These are phyloP conservation scores for Anacardium occidentale DNA, from an alignment of 345 rosid species.

Conservation along the genomic window DNA sequence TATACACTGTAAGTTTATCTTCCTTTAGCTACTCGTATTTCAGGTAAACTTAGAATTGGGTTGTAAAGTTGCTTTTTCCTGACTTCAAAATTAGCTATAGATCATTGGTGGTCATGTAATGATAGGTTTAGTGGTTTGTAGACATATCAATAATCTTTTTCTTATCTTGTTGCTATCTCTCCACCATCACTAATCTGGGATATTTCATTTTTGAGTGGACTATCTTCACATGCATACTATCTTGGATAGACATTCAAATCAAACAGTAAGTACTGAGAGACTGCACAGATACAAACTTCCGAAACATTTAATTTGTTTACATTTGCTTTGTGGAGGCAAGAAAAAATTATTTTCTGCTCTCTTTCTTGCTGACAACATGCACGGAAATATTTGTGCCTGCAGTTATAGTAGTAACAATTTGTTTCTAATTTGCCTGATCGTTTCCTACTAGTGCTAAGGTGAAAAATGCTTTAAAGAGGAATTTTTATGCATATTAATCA, in stretches of 20 bases:
- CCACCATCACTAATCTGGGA: background rate
- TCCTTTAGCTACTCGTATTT: background rate
- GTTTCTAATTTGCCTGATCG: too few species aligned
- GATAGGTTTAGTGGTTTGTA: too few species aligned
- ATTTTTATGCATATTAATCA: background rate
- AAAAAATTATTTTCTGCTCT: background rate
- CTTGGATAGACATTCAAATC: too few species aligned
- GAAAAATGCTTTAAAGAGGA: background rate
- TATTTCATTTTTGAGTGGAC: too few species aligned
- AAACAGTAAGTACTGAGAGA: background rate
- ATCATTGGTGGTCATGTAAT: too few species aligned
- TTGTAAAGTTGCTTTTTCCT: background rate
- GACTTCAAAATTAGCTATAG: too few species aligned
- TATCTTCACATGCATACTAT: too few species aligned
- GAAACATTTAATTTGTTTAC: background rate
- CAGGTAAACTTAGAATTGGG: background rate
- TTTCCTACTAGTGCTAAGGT: too few species aligned
- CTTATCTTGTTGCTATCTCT: background rate
- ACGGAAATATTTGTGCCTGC: background rate
- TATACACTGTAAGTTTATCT: slow-evolving; percentile 72
- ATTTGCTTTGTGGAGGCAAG: background rate
- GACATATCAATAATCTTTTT: background rate
- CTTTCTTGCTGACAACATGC: background rate
- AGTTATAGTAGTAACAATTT: too few species aligned
- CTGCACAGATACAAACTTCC: background rate